Percentiles rank a stretch among this genome's conserved stretches.
Conservation (phyloP, 441 rosid species). For the Mallotus japonicus region DNA sequence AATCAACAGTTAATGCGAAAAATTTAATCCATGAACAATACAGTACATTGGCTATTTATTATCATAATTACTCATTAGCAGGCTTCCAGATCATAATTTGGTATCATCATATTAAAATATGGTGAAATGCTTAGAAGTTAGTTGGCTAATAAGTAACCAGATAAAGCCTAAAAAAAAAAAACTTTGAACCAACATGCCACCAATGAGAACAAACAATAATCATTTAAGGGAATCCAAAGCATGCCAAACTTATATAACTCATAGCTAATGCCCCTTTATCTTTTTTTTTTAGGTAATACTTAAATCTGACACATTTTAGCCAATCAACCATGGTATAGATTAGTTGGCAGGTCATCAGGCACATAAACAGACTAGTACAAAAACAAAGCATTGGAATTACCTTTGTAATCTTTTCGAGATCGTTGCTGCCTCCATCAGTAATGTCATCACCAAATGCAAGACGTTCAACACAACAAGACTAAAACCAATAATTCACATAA, state of each 20-base stretch:
- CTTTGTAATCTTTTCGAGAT: slow-evolving; percentile 86
- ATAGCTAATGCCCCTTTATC: neutral
- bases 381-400: slow-evolving; percentile 32
- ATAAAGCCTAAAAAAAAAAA: neutral
- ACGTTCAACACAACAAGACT: slow-evolving; percentile 66
- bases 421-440: slow-evolving; percentile 96
- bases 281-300: neutral
- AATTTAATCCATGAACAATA: no score
- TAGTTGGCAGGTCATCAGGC: slow-evolving; percentile 7
- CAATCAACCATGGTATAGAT: neutral
- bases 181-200: slow-evolving; percentile 12
- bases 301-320: neutral
- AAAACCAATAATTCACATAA: neutral
- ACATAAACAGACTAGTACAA: neutral
- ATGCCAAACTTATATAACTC: neutral
- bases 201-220: slow-evolving; percentile 1
- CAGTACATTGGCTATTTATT: no score
- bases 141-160: neutral
- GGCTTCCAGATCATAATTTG: neutral
- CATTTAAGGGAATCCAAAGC: neutral
- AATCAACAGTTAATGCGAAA: no score
- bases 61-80: neutral
- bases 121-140: neutral
- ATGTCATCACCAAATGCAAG: slow-evolving; percentile 81
- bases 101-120: neutral